Evolutionary conservation across 179 eudicot species (phyloP).

Genomic region (Pouteria campechiana): DNA sequence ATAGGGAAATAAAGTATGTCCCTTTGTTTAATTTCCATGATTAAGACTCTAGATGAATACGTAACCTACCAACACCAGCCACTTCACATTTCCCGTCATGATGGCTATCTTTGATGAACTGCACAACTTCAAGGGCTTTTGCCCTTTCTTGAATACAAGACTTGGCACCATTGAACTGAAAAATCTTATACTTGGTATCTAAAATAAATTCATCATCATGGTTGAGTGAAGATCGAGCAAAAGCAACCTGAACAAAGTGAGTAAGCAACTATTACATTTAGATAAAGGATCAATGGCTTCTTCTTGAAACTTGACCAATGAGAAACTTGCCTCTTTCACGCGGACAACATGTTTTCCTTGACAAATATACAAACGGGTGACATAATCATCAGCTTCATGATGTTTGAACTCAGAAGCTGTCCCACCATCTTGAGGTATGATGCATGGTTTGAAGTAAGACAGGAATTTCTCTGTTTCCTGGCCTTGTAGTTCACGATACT

Average conservation of each 20-base stretch:
- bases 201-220: constrained; percentile 87
- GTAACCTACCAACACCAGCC: constrained; percentile 74
- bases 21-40: background rate
- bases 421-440: constrained; percentile 94
- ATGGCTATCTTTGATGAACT: constrained; percentile 79
- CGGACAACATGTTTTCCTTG: constrained; percentile 90
- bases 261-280: no score
- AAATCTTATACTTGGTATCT: constrained; percentile 82
- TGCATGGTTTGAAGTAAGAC: constrained; percentile 96
- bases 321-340: constrained; percentile 73
- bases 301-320: background rate
- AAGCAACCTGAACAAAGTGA: constrained; percentile 95
- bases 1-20: background rate
- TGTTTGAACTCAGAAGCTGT: constrained; percentile 87
- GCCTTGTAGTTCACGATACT: constrained; percentile 94
- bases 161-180: constrained; percentile 92
- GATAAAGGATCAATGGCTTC: no score
- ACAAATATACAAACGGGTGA: constrained; percentile 59
- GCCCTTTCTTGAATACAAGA: constrained; percentile 97
- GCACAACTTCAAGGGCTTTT: constrained; percentile 94
- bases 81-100: constrained; percentile 95
- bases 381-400: constrained; percentile 67
- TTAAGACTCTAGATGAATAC: background rate
- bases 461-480: constrained; percentile 95
- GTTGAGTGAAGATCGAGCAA: constrained; percentile 81